phyloP scores from a whole-genome alignment of 78 protist genomes.

The Tieghemostelium lacteum region DNA sequence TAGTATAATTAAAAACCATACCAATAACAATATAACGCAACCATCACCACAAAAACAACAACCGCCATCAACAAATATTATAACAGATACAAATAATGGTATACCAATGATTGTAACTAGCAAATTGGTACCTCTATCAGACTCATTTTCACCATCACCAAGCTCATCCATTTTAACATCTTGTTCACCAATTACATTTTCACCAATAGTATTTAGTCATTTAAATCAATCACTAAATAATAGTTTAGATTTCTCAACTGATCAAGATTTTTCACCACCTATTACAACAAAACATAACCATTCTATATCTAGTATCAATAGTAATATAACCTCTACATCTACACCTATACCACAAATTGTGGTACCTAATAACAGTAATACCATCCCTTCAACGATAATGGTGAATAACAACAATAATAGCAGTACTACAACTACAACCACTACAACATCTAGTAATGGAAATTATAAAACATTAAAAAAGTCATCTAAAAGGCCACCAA shows the following conservation, averaged over 20 bases:
- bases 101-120: conserved; percentile 52
- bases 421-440: not conserved
- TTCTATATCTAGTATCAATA: not conserved
- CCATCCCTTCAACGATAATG: not conserved
- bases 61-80: not conserved
- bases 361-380: not conserved
- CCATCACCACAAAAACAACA: not conserved
- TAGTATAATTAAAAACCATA: too few relatives aligned
- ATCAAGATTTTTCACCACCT: not conserved
- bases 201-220: conserved; percentile 38
- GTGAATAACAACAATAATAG: not conserved
- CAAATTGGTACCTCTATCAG: conserved; percentile 44
- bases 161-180: conserved; percentile 41
- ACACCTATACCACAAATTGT: not conserved
- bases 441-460: not conserved
- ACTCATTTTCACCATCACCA: conserved; percentile 67
- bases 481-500: not conserved
- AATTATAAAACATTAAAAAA: not conserved
- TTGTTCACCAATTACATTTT: conserved; percentile 47
- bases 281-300: not conserved
- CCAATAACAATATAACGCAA: too few relatives aligned
- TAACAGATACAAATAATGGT: not conserved
- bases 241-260: conserved; percentile 1
- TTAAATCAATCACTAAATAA: not conserved
- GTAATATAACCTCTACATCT: not conserved